These are phyloP conservation scores for Nicotiana knightiana DNA, from an alignment of 257 asterid genomes.

Conservation along the genomic window DNA sequence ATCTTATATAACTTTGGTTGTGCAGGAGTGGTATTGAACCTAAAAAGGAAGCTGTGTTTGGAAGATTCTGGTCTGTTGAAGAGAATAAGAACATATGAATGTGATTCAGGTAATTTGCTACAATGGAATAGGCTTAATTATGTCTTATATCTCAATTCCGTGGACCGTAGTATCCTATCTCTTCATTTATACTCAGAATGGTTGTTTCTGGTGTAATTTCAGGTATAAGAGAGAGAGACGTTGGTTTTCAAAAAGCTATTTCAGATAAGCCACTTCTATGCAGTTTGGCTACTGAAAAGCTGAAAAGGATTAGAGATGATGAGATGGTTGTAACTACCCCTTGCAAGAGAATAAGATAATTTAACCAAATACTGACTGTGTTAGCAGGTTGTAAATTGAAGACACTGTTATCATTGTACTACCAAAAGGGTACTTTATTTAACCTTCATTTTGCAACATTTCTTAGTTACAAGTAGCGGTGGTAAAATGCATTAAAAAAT, in stretches of 20 bases:
- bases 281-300: conserved; percentile 25
- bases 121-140: background rate
- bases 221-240: conserved; percentile 24
- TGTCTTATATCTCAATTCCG: background rate
- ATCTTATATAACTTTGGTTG: conserved; percentile 7
- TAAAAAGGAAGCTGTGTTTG: conserved; percentile 43
- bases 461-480: background rate
- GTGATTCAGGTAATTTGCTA: conserved; percentile 19
- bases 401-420: background rate
- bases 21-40: conserved; percentile 18
- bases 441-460: background rate
- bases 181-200: background rate
- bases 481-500: too few relatives aligned
- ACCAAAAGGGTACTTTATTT: background rate
- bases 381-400: background rate
- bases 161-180: background rate
- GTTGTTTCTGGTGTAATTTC: background rate
- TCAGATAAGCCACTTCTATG: conserved; percentile 21
- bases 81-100: conserved; percentile 39
- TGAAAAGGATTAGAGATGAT: conserved; percentile 43
- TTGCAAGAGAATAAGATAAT: conserved; percentile 36
- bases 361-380: background rate
- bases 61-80: conserved; percentile 32
- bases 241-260: background rate
- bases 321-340: conserved; percentile 32